Conservation (phyloP, 2,329 filamentous ascomycete species). For the Laburnicola sp. region DNA sequence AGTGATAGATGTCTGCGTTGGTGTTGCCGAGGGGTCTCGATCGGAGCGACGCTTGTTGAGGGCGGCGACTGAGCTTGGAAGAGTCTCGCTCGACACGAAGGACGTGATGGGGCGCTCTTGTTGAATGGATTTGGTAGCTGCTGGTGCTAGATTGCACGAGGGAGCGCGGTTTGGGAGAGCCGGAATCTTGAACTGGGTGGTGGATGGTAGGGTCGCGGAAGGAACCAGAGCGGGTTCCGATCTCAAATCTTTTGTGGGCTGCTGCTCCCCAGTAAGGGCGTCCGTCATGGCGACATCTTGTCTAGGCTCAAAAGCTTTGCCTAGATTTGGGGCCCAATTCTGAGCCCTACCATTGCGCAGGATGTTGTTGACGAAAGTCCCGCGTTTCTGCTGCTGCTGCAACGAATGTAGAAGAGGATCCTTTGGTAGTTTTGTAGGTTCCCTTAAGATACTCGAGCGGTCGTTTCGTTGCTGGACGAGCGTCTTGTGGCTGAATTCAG, state of each 20-base stretch:
- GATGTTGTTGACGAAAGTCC: conserved; percentile 1
- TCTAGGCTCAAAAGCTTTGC: background rate
- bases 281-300: background rate
- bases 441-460: background rate
- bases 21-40: conserved; percentile 5
- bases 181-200: conserved; percentile 15
- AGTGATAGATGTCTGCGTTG: background rate
- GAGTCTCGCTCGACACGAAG: conserved; percentile 5
- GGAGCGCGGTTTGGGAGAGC: background rate
- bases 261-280: background rate
- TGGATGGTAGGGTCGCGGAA: background rate
- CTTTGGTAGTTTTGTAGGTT: background rate
- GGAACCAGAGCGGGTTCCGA: background rate
- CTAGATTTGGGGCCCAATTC: background rate
- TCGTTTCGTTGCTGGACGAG: conserved; percentile 5
- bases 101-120: conserved; percentile 8
- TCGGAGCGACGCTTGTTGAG: background rate
- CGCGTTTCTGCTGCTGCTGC: conserved; percentile 7
- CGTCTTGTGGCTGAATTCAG: background rate
- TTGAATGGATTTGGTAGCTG: background rate
- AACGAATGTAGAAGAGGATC: background rate
- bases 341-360: background rate
- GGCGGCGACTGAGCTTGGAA: background rate
- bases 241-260: background rate
- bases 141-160: conserved; percentile 1